Evolutionary conservation across 495 filamentous ascomycete species (phyloP), one percentile per base, ranked within the genome.

Genomic region (Daldinia bambusicola): DNA sequence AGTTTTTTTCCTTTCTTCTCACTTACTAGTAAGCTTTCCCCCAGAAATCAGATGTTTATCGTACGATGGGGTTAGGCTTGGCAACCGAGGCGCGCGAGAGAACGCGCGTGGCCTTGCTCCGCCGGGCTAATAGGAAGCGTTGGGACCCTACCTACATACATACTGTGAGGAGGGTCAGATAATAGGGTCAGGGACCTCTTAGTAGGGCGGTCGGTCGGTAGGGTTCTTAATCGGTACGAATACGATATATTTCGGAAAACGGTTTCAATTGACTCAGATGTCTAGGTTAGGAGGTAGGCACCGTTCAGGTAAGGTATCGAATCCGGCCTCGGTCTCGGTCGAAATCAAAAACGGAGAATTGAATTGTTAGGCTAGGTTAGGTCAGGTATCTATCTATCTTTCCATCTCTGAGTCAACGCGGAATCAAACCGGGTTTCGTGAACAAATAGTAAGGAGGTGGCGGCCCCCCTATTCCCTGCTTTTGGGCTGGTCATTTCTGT

Each of bases 61-160:
- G 69, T 72, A 72, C 36, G 69, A 72, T 68, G 34, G 12, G 9
- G 30, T 34, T 26, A 1, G 37, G 37, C 69, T 71, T 67, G 69
- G 69, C 69, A 40, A 40, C 8, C 12, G 20, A 50, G 57, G 37
- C 58, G 55, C 63, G 59, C 45, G 63, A 26, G 26, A 1, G 26
- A n/a, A n/a, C 26, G 26, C 26, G 26, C 26, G 26, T 26, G 26
- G 26, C 63, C 38, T 67, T n/a, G 34, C 18, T 26, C 34, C 45
- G 48, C 26, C 40, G 6, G 63, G 58, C 20, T 63, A 32, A 61
- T 22, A 55, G 26, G 18, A 61, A 55, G 20, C 10, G 22, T 52
- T 40, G 31, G 34, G 63, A 58, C 40, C 26, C 3, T 26, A 26
- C 26, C 3, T 26, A 26, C 26, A 26, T 26, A 26, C 3, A 3